These are phyloP conservation scores for Rhizopogon salebrosus DNA, from an alignment of 768 basidiomycete species.

Conservation along the genomic window DNA sequence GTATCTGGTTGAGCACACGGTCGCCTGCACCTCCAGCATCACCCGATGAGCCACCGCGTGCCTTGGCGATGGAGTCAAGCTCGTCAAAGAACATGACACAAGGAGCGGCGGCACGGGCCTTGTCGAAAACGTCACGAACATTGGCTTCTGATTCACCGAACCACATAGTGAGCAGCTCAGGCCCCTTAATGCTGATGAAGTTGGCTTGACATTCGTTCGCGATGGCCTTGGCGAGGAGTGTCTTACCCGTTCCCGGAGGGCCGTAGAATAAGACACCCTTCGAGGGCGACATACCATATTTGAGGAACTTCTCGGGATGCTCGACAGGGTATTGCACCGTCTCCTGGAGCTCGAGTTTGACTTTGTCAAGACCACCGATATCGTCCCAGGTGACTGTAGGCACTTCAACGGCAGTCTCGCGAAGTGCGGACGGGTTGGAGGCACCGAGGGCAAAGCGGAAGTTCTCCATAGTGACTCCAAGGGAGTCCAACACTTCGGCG, in stretches of 20 bases:
- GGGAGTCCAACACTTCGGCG: slow-evolving; percentile 96
- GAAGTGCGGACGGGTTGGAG: slow-evolving; percentile 96
- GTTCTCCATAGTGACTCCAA: slow-evolving; percentile 99
- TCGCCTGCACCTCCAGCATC: slow-evolving; percentile 97
- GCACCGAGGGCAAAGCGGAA: slow-evolving; percentile 98
- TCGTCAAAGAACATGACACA: slow-evolving; percentile 99
- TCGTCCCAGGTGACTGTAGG: slow-evolving; percentile 99
- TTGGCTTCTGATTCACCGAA: slow-evolving; percentile 99
- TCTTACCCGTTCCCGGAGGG: slow-evolving; percentile 99
- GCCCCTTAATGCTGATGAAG: slow-evolving; percentile 99
- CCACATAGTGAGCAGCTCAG: slow-evolving; percentile 99
- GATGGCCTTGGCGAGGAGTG: slow-evolving; percentile 95
- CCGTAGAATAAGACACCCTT: slow-evolving; percentile 99
- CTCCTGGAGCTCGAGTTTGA: slow-evolving; percentile 98
- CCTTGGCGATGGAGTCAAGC: slow-evolving; percentile 97
- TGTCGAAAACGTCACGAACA: slow-evolving; percentile 99
- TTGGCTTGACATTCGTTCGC: slow-evolving; percentile 99
- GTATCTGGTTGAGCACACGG: slow-evolving; percentile 94
- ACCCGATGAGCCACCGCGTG: slow-evolving; percentile 78
- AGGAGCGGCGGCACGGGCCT: slow-evolving; percentile 97
- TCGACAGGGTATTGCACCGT: slow-evolving; percentile 99
- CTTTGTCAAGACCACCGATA: slow-evolving; percentile 98
- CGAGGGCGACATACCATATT: slow-evolving; percentile 99
- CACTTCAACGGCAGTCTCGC: slow-evolving; percentile 99
- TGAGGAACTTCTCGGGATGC: slow-evolving; percentile 99